These are phyloP conservation scores for Beauveria varroae DNA, from an alignment of 2,329 filamentous ascomycete genomes.

Conservation along the genomic window DNA sequence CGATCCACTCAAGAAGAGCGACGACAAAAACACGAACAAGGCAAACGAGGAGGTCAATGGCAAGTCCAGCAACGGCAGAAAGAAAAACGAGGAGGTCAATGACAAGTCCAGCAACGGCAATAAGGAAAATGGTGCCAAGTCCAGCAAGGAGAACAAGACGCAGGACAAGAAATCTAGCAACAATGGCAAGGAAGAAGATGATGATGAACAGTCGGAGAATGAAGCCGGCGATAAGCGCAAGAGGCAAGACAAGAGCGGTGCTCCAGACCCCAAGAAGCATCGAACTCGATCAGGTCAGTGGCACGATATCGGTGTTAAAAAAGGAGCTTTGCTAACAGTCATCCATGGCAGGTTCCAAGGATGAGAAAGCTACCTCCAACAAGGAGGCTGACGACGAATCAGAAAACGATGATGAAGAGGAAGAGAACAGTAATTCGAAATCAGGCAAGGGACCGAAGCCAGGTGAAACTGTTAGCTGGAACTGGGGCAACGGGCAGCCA, in stretches of 20 bases:
- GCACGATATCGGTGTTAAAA: conserved; percentile 13
- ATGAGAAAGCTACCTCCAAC: neutral
- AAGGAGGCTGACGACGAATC: conserved; percentile 13
- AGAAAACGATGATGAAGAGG: conserved; percentile 15
- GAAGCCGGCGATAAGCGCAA: conserved; percentile 22
- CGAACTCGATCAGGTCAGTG: conserved; percentile 21
- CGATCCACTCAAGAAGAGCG: conserved; percentile 38
- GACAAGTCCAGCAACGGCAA: neutral
- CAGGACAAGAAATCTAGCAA: neutral
- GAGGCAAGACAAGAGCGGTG: conserved; percentile 16
- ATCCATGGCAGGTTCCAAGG: neutral
- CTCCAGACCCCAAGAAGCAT: conserved; percentile 24
- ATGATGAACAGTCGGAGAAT: conserved; percentile 8
- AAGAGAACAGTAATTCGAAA: conserved; percentile 11
- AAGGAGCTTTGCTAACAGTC: conserved; percentile 4
- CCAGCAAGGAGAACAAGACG: too few species aligned
- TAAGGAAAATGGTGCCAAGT: neutral
- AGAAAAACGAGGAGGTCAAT: neutral
- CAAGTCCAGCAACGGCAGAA: neutral
- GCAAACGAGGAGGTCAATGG: neutral
- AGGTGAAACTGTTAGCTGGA: conserved; percentile 39
- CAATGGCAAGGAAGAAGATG: neutral
- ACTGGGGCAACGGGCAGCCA: conserved; percentile 36
- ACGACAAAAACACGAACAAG: conserved; percentile 10
- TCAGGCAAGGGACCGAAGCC: conserved; percentile 26